A percentile compares a stretch with the other conserved stretches of the same genome.
Evolutionary conservation across 371 early-diverging fungal species (phyloP).

Genomic region (Globomyces sp.): DNA sequence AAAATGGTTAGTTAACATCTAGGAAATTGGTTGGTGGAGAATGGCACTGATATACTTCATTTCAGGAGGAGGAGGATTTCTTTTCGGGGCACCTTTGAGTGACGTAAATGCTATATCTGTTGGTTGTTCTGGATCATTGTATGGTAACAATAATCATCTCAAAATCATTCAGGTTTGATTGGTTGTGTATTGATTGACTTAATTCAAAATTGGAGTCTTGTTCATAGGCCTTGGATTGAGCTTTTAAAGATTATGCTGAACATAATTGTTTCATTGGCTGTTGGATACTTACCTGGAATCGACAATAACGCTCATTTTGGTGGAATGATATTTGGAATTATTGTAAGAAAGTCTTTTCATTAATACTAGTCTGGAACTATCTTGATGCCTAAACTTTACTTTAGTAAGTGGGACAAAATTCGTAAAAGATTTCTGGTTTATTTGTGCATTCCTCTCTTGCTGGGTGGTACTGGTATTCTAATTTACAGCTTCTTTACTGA

Average conservation of each 20-base stretch:
- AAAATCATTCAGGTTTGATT: conserved; percentile 50
- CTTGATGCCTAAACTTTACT: conserved; percentile 51
- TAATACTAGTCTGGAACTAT: conserved; percentile 34
- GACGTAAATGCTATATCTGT: conserved; percentile 51
- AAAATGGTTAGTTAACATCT: conserved; percentile 13
- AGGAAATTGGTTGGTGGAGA: conserved; percentile 65
- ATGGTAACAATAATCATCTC: conserved; percentile 47
- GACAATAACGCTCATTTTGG: conserved; percentile 85
- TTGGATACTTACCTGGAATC: conserved; percentile 70
- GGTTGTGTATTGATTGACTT: conserved; percentile 79
- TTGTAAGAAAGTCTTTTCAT: neutral
- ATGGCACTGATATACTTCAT: conserved; percentile 71
- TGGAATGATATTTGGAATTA: conserved; percentile 43
- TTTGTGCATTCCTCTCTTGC: conserved; percentile 28
- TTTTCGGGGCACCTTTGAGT: conserved; percentile 61
- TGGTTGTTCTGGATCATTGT: conserved; percentile 82
- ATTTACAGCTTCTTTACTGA: conserved; percentile 33
- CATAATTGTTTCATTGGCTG: conserved; percentile 59
- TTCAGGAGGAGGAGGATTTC: conserved; percentile 77
- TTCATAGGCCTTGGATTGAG: conserved; percentile 65
- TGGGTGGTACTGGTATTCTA: conserved; percentile 33
- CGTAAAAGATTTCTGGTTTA: conserved; percentile 30
- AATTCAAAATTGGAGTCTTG: conserved; percentile 72
- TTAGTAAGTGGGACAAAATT: conserved; percentile 39
- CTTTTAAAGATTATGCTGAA: conserved; percentile 65